phyloP scores from a whole-genome alignment of 371 early-diverging fungal species.

The Mucor piriformis region DNA sequence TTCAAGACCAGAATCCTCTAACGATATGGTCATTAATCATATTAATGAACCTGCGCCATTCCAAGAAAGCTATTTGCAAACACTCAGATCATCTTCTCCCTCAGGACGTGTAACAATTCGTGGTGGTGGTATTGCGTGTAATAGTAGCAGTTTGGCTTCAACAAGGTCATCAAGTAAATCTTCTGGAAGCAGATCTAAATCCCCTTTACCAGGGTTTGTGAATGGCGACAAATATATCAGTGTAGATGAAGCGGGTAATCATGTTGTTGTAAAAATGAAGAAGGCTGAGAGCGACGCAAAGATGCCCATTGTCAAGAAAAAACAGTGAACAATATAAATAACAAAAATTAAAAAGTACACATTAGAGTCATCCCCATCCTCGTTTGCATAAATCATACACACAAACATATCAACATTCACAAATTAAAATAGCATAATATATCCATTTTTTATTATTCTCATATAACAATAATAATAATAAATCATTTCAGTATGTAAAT shows the following conservation, averaged over 20 bases:
- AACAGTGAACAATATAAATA: not conserved
- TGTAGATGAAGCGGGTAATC: conserved; percentile 48
- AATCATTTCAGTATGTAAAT: too few species aligned
- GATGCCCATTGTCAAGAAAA: conserved; percentile 30
- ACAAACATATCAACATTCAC: too few species aligned
- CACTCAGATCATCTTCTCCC: conserved; percentile 38
- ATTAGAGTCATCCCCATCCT: not conserved
- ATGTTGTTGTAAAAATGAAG: conserved; percentile 46
- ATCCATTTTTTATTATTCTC: not conserved
- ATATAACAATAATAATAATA: not conserved
- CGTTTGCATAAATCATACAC: too few species aligned
- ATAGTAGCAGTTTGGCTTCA: conserved; percentile 28
- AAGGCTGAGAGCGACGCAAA: conserved; percentile 44
- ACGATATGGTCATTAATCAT: not conserved
- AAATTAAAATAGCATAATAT: not conserved
- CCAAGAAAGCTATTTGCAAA: conserved; percentile 27
- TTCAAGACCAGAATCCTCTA: conserved; percentile 10
- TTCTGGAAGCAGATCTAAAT: conserved; percentile 31
- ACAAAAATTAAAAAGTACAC: not conserved
- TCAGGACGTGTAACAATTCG: conserved; percentile 45
- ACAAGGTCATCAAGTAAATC: conserved; percentile 41
- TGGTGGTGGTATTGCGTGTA: conserved; percentile 31
- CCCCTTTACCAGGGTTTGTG: conserved; percentile 39
- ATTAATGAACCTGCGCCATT: conserved; percentile 11
- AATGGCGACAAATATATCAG: conserved; percentile 50